A percentile compares a stretch with the other conserved stretches of the same genome.
phyloP scores from a whole-genome alignment of 2,329 filamentous ascomycete species.

The Nigrospora oryzae region DNA sequence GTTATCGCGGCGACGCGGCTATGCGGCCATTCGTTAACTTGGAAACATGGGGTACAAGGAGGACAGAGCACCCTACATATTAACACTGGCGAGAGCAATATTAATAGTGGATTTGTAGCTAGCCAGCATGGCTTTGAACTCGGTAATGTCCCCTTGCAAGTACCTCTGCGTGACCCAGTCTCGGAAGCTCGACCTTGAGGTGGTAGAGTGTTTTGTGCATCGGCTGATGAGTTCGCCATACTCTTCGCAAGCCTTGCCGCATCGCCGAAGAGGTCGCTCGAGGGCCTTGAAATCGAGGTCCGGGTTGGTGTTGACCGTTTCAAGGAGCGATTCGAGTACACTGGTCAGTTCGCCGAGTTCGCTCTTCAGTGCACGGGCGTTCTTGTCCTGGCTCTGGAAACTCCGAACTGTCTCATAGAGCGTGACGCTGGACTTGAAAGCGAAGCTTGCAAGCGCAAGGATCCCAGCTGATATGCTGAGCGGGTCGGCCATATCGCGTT shows the following conservation, averaged over 20 bases:
- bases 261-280: constrained; percentile 2
- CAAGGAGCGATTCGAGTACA: constrained; percentile 3
- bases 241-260: constrained; percentile 3
- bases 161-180: constrained; percentile 5
- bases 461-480: neutral
- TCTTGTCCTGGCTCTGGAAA: constrained; percentile 1
- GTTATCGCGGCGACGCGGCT: constrained; percentile 2
- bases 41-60: neutral
- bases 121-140: constrained; percentile 3
- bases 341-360: neutral
- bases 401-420: constrained; percentile 1
- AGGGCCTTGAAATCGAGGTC: neutral
- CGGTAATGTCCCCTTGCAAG: constrained; percentile 2
- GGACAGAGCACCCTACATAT: constrained; percentile 2
- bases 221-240: constrained; percentile 1
- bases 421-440: constrained; percentile 1
- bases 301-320: constrained; percentile 1
- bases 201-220: constrained; percentile 3
- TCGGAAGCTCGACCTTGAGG: constrained; percentile 2
- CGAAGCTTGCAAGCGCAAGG: neutral
- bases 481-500: neutral
- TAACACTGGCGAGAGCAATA: constrained; percentile 4
- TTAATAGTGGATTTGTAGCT: constrained; percentile 5
- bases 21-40: neutral
- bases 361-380: neutral